A percentile compares a stretch with the other conserved stretches of the same genome.
Conservation (phyloP, 1,284 basidiomycete species). For the Veloporphyrellus conicus region DNA sequence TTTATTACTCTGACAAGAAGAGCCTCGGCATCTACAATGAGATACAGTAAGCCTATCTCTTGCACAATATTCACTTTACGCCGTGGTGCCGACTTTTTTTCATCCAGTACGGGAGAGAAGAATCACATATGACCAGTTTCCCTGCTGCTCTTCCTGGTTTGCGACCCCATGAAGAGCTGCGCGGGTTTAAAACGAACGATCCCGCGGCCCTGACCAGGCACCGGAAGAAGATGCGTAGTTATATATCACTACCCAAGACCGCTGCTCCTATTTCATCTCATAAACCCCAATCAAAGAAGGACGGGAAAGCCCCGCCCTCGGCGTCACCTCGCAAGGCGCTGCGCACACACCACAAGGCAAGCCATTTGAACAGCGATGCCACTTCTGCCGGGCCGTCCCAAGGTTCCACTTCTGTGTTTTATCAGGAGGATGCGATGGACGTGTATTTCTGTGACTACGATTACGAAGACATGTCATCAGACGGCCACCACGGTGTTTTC, state of each 20-base stretch:
- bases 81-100: background rate
- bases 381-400: no score
- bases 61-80: background rate
- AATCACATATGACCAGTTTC: conserved; percentile 4
- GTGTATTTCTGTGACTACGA: no score
- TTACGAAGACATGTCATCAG: no score
- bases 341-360: no score
- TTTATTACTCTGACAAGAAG: conserved; percentile 24
- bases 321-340: no score
- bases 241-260: conserved; percentile 16
- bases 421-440: no score
- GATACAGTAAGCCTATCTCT: conserved; percentile 17
- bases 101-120: conserved; percentile 25
- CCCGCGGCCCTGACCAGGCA: conserved; percentile 30
- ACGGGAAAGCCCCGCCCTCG: no score
- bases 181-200: conserved; percentile 25
- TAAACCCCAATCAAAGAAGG: no score
- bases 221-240: conserved; percentile 23
- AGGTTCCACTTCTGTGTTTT: no score
- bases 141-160: background rate
- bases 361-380: no score
- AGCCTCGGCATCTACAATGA: conserved; percentile 22
- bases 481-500: no score
- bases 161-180: conserved; percentile 2
- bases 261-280: no score